Conservation (phyloP, 2,329 filamentous ascomycete genomes). For the Xylariaceae sp. region DNA sequence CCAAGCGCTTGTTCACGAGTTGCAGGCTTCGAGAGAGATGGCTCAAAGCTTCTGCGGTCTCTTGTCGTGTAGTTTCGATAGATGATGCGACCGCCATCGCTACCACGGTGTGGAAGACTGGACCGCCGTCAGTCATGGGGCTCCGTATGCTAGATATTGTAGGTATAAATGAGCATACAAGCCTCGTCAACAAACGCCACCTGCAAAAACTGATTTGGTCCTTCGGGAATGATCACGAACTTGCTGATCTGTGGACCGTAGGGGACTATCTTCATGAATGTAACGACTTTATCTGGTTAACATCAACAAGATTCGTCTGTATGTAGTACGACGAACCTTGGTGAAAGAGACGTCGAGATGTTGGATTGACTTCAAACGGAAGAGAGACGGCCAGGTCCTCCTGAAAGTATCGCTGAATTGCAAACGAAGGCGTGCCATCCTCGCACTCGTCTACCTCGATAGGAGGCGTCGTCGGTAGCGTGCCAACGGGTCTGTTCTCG, state of each 20-base stretch:
- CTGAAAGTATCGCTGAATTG: conserved; percentile 6
- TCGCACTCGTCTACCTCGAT: not conserved
- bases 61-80: conserved; percentile 4
- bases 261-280: conserved; percentile 4
- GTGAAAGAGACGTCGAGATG: conserved; percentile 8
- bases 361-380: conserved; percentile 6
- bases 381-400: conserved; percentile 7
- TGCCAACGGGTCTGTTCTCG: not conserved
- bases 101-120: conserved; percentile 27
- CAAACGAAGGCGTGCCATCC: not conserved
- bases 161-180: conserved; percentile 19
- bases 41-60: conserved; percentile 16
- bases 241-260: conserved; percentile 5
- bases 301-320: not conserved
- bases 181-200: conserved; percentile 30
- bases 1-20: conserved; percentile 27
- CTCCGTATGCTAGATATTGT: not conserved
- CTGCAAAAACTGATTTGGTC: conserved; percentile 20
- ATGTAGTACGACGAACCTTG: conserved; percentile 3
- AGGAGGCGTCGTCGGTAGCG: not conserved
- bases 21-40: conserved; percentile 26
- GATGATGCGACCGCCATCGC: conserved; percentile 18
- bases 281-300: conserved; percentile 7
- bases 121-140: not conserved
- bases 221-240: conserved; percentile 2